Base-by-base conservation (phyloP, 2,329 filamentous ascomycete species). In the Pseudopithomyces chartarum region DNA sequence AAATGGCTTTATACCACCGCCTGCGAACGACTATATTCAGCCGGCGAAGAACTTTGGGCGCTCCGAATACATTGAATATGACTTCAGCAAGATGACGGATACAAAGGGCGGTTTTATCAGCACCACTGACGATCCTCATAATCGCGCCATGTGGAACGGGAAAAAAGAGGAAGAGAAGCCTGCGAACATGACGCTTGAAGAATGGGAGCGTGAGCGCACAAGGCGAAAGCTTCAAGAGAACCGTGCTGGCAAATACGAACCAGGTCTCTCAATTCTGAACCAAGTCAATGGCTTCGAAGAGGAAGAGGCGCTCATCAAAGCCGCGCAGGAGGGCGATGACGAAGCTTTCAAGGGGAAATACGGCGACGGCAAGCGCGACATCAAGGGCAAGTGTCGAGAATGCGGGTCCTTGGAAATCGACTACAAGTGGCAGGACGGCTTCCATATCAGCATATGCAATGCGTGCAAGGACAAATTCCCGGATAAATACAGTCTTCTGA, bases 41-140 rank as follows among this genome's bases (percentile, higher is more conserved):
- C 89, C 94, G 0, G 91, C 91, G 38, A 86, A 88, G 69, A 97
- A 96, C 70, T 97, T 98, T 65, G 87, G 90, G 58, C 94, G 95
- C 46, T 71, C 68, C 7, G 72, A 74, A 74, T 98, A 90, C 73
- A 93, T 99, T 70, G 95, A 99, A 72, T 98, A 97, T 79, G 95
- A 99, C 76, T 95, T 99, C 78, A 94, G 90, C 73, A 90, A 94
- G 78, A 98, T 99, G 92, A 96, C 90, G 6, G 95, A 99, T 75
- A 98, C 94, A 0, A 97, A 97, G 73, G 95, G 95, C 60, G 95
- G 95, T 0, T 99, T 99, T 76, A 78, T 99, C 62, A 90, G 89
- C n/a, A 84, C 86, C 1, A 90, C 94, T 60, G 95, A 99, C 71
- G 95, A 99, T 75, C 95, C 95, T 1, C 87, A 89, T 73, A 97